Base-by-base conservation (phyloP, 176 grass and related monocot genomes). In the Triticum dicoccoides region DNA sequence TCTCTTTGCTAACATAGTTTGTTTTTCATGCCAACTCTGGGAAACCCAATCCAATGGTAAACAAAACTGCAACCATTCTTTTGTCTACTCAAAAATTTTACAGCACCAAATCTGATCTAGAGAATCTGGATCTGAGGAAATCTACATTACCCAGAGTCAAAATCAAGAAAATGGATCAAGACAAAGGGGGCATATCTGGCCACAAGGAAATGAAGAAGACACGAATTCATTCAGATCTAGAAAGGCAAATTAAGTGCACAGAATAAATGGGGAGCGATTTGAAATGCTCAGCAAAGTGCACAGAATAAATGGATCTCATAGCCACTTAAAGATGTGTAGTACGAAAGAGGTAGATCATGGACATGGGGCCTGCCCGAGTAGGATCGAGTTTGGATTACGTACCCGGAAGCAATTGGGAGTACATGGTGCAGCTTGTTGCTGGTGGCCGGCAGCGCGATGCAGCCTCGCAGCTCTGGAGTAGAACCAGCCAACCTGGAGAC, bases 371-470 rank as follows among this genome's bases (percentile, higher is more conserved):
- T 49, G 45, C 11, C 1, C 2, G 68, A 68, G 69, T 39, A 4
- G 35, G 20, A 71, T 71, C 37, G 21, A 27, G 41, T 9, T 47
- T 74, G n/a, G 39, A 74, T 74, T 44, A 25, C 21, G 25, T 74
- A 47, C 71, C 71, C 41, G 41, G 71, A 74, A 74, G 71, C 41
- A 74, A 74, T 74, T 25, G 41, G 71, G 23, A 74, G 71, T 30
- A 75, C n/a, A 3, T 49, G 23, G 6, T 75, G 72, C 13, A 1
- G 72, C 72, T 9, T 49, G 12, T 9, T 49, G 71, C 71, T 14
- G 71, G 39, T 74, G 42, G 23, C 42, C 23, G 42, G 72, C 42
- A 75, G 72, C 24, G 3, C 72, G 42, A 75, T 75, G 72, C 5
- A 29, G 72, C 23, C 72, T 75, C 42, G 72, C 23, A 75, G 72